phyloP scores from a whole-genome alignment of 2,329 filamentous ascomycete genomes.

The Beauveria caledonica region DNA sequence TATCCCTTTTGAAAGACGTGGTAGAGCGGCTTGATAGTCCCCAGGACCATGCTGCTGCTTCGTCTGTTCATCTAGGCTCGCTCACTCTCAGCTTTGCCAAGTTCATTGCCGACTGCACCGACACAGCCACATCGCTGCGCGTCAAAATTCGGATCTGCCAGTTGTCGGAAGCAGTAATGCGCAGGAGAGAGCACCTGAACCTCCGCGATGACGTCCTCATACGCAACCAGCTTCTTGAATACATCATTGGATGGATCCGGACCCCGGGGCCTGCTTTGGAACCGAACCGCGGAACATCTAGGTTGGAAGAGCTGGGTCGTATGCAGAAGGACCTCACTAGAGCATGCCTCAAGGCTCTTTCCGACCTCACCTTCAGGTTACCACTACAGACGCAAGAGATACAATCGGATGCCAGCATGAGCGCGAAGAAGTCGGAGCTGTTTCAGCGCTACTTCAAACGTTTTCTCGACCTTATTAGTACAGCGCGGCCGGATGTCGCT shows the following conservation, averaged over 20 bases:
- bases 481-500: slow-evolving; percentile 40
- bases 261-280: slow-evolving; percentile 45
- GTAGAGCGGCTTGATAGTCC: slow-evolving; percentile 57
- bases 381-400: slow-evolving; percentile 58
- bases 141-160: slow-evolving; percentile 65
- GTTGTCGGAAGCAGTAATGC: slow-evolving; percentile 55
- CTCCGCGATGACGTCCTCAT: slow-evolving; percentile 61
- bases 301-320: slow-evolving; percentile 48
- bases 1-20: slow-evolving; percentile 53
- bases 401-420: slow-evolving; percentile 57
- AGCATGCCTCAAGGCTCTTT: slow-evolving; percentile 56
- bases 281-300: slow-evolving; percentile 28
- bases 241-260: slow-evolving; percentile 61
- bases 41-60: slow-evolving; percentile 52
- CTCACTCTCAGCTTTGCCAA: slow-evolving; percentile 59
- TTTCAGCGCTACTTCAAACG: slow-evolving; percentile 65
- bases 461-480: slow-evolving; percentile 57
- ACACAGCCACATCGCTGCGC: slow-evolving; percentile 47
- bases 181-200: slow-evolving; percentile 60
- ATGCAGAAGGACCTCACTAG: slow-evolving; percentile 59
- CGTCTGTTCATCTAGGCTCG: slow-evolving; percentile 55
- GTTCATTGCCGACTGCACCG: slow-evolving; percentile 51
- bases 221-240: slow-evolving; percentile 59
- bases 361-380: slow-evolving; percentile 57
- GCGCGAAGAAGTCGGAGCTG: slow-evolving; percentile 62